phyloP scores from a whole-genome alignment of 2,329 filamentous ascomycete species.

The Cladosporium sphaerospermum region DNA sequence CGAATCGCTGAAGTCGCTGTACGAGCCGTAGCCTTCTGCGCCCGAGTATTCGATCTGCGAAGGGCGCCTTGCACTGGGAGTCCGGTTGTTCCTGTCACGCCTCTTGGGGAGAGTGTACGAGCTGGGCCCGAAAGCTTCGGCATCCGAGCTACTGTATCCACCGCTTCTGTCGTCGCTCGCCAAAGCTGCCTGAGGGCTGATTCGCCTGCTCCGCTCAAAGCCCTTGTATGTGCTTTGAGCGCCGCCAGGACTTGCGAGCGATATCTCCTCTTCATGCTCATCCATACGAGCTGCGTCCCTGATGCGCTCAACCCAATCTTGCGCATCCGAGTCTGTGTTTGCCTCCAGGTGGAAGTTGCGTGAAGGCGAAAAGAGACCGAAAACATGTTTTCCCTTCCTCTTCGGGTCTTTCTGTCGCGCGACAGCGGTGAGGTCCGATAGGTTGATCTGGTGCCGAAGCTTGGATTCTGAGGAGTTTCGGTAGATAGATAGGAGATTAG shows the following conservation, averaged over 20 bases:
- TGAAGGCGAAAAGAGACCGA: constrained; percentile 85
- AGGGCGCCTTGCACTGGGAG: constrained; percentile 42
- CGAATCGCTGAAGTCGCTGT: constrained; percentile 70
- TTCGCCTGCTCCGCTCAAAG: constrained; percentile 33
- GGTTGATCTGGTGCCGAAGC: constrained; percentile 77
- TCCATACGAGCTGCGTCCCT: constrained; percentile 75
- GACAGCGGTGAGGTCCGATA: constrained; percentile 86
- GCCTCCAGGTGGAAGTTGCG: constrained; percentile 90
- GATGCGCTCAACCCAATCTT: constrained; percentile 81
- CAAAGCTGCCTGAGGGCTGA: constrained; percentile 14
- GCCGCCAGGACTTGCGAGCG: constrained; percentile 60
- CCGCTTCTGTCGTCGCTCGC: constrained; percentile 3
- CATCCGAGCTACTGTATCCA: constrained; percentile 42
- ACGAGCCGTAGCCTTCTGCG: constrained; percentile 61
- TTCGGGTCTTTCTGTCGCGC: constrained; percentile 84
- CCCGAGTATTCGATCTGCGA: constrained; percentile 59
- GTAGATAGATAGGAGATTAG: constrained; percentile 86
- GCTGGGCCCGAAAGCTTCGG: constrained; percentile 26
- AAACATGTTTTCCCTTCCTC: constrained; percentile 77
- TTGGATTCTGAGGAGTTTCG: constrained; percentile 86
- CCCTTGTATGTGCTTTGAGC: constrained; percentile 42
- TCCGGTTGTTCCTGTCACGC: constrained; percentile 25
- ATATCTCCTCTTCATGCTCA: constrained; percentile 80
- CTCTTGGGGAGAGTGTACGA: constrained; percentile 19
- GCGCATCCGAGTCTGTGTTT: constrained; percentile 63